Percentiles rank a stretch among this genome's conserved stretches.
Evolutionary conservation across 805 yeast genomes (phyloP).

Genomic region (Candida ficus): DNA sequence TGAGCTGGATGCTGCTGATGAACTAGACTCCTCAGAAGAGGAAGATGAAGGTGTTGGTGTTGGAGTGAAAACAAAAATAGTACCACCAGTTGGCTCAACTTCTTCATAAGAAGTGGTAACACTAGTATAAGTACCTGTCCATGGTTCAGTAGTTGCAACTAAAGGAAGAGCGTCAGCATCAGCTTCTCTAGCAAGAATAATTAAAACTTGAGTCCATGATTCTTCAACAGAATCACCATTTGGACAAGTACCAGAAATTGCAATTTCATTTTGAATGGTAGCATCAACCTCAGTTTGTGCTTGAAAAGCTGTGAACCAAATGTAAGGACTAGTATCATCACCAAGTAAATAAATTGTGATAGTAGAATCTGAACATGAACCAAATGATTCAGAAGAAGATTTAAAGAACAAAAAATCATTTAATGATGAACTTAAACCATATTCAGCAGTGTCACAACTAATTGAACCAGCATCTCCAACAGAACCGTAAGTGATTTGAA

Average conservation of each 20-base stretch:
- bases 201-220: not conserved
- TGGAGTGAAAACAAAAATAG: constrained; percentile 17
- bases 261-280: not conserved
- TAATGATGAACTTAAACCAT: constrained; percentile 23
- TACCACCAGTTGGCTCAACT: constrained; percentile 15
- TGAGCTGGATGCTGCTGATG: constrained; percentile 7
- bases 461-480: constrained; percentile 16
- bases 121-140: constrained; percentile 17
- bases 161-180: constrained; percentile 19
- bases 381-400: constrained; percentile 8
- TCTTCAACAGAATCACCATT: constrained; percentile 7
- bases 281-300: constrained; percentile 5
- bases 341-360: too few relatives aligned
- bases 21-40: constrained; percentile 9
- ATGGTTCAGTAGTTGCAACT: constrained; percentile 13
- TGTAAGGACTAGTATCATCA: constrained; percentile 25
- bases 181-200: constrained; percentile 15
- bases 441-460: constrained; percentile 18
- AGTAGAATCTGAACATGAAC: too few relatives aligned
- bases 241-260: too few relatives aligned
- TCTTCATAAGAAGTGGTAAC: constrained; percentile 12
- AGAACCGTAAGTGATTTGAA: constrained; percentile 19
- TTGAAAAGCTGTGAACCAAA: constrained; percentile 30
- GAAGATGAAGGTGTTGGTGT: constrained; percentile 5
- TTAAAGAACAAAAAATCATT: constrained; percentile 33